These are phyloP conservation scores for Talaromyces sp. DNA, from an alignment of 2,329 filamentous ascomycete genomes.

Conservation along the genomic window DNA sequence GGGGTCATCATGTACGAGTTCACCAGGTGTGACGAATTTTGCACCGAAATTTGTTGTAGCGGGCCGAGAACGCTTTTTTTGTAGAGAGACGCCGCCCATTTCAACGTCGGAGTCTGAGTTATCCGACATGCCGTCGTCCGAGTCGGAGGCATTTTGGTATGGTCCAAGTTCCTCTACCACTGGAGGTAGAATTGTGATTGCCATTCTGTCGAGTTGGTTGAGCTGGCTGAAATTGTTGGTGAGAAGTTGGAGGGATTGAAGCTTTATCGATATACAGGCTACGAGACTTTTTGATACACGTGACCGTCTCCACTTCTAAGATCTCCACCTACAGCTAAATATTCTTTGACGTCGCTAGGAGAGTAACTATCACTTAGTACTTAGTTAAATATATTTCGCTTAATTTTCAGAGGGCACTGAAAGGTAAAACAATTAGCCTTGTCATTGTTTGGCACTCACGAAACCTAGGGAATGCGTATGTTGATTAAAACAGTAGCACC, in stretches of 20 bases:
- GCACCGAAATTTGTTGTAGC: constrained; percentile 31
- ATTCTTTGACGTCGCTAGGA: too few relatives aligned
- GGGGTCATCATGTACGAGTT: constrained; percentile 84
- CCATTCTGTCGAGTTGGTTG: constrained; percentile 46
- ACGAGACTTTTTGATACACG: constrained; percentile 22
- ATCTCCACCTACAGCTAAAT: not conserved
- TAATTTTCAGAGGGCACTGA: too few relatives aligned
- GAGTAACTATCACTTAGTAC: too few relatives aligned
- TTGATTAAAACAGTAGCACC: not conserved
- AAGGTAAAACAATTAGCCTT: too few relatives aligned
- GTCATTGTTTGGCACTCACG: too few relatives aligned
- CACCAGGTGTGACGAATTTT: constrained; percentile 81
- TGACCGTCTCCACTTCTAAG: constrained; percentile 16
- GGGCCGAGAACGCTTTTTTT: constrained; percentile 42
- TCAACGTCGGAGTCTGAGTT: constrained; percentile 47
- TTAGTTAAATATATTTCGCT: too few relatives aligned
- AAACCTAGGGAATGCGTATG: not conserved
- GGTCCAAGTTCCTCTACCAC: constrained; percentile 38
- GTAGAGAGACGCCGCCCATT: constrained; percentile 32
- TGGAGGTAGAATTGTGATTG: constrained; percentile 62
- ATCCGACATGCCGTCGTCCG: constrained; percentile 56
- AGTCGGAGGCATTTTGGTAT: constrained; percentile 31
- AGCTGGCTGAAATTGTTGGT: not conserved
- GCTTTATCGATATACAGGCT: constrained; percentile 1
- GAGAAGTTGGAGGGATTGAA: not conserved